Evolutionary conservation across 2,329 filamentous ascomycete species (phyloP), one percentile per base, ranked within the genome.

Genomic region (Scedosporium minutisporum): DNA sequence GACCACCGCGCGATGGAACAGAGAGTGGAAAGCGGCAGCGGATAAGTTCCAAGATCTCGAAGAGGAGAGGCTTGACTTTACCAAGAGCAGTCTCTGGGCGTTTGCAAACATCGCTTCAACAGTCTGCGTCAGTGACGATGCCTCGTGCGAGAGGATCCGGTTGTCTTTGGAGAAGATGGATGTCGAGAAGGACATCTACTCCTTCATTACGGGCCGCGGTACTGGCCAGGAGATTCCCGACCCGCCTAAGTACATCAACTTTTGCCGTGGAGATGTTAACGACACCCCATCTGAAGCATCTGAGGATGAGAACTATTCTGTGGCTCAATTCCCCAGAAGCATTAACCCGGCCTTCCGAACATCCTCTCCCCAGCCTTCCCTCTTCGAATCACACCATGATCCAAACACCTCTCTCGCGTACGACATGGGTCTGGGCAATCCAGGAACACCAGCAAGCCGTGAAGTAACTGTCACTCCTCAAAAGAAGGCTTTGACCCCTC

Each of bases 11-110:
- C 84, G 93, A 62, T 99, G 95, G 95, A 99, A 99, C 72, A 85
- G 93, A 69, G 95, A 99, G 73, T 99, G 95, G 95, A 99, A 97
- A 76, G 87, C 90, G 21, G 95, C 93, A 1, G 96, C 95, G 69
- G 96, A 96, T 81, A 99, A 97, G 79, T 99, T 99, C 75, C 96
- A 99, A 78, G 96, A 99, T 70, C 84, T 99, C 12, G 95, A 99
- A 76, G 96, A 99, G 74, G 95, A 99, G 76, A 85, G 95, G 53
- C 82, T 99, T 46, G 95, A 99, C 75, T 99, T 96, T 72, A 93
- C 92, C 67, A 99, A 97, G 80, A 96, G 90, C 77, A 97, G 95
- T 71, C 80, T 99, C 6, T 99, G 95, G 96, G 93, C 88, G 14
- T 99, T 97, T 77, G 93, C 95, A 63, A 99, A 99, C 73, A 92